Percentiles rank a stretch among this genome's conserved stretches.
These are phyloP conservation scores for Phaffia australis DNA, from an alignment of 768 basidiomycete genomes.

Conservation along the genomic window DNA sequence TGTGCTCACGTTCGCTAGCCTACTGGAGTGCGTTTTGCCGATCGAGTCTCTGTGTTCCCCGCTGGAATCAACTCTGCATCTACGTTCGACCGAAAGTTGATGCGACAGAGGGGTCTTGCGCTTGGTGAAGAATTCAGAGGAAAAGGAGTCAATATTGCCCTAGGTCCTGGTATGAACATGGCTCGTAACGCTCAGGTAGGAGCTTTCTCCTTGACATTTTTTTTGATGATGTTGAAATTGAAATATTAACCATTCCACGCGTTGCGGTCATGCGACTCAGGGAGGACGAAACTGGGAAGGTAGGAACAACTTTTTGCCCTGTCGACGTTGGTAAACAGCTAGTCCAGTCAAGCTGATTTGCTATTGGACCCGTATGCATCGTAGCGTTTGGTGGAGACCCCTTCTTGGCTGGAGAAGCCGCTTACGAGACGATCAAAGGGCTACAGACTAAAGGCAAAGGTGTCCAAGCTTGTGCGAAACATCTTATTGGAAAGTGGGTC, in stretches of 20 bases:
- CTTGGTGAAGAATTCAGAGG: conserved; percentile 13
- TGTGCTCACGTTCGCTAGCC: background rate
- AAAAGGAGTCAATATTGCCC: conserved; percentile 19
- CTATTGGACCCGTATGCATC: too few species aligned
- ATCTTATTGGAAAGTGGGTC: conserved; percentile 44
- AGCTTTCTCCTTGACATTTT: background rate
- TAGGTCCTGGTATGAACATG: background rate
- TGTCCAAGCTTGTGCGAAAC: conserved; percentile 50
- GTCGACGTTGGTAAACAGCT: too few species aligned
- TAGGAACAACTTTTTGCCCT: too few species aligned
- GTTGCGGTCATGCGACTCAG: conserved; percentile 43
- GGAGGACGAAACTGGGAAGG: conserved; percentile 88
- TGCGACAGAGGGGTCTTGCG: conserved; percentile 17
- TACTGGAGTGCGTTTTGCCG: conserved; percentile 63
- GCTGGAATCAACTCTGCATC: conserved; percentile 72
- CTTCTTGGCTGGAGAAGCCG: conserved; percentile 64
- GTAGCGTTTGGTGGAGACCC: conserved; percentile 74
- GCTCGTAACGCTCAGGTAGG: background rate
- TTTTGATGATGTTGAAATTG: too few species aligned
- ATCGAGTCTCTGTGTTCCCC: conserved; percentile 50
- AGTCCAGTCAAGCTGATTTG: too few species aligned
- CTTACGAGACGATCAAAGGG: conserved; percentile 60
- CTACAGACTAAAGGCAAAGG: conserved; percentile 40
- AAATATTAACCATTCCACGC: conserved; percentile 3
- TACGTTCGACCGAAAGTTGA: conserved; percentile 39